Evolutionary conservation across 345 rosid genomes (phyloP), one percentile per base, ranked within the genome.

Genomic region (Eucalyptus virginea): DNA sequence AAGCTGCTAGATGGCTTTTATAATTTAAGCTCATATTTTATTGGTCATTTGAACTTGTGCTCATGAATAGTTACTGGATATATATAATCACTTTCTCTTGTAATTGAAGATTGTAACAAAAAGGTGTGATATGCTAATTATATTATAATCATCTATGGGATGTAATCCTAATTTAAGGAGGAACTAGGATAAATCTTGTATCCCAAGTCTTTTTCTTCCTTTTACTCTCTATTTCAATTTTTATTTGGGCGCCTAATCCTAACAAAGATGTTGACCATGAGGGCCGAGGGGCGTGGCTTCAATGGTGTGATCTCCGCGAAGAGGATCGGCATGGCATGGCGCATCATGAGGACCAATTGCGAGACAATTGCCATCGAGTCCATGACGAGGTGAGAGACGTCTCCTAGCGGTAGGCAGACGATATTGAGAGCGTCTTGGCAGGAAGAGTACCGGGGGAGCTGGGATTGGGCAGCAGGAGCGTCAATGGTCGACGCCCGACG

Each of bases 231-330:
- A 52, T 52, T 52, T 52, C 0, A 2, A 50, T 52, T 52, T 52
- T 3, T 52, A 52, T 19, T 52, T 52, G 58, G 58, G 58, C 24
- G 10, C 1, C 5, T 19, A 56, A 56, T 23, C 62, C 62, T 24
- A 23, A 0, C 94, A 40, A 95, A 92, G 62, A 92, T 21, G 88
- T 95, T 95, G 1, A 93, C 92, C 44, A 96, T 88, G 17, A 96
- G 72, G 21, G 92, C 93, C 0, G 88, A 54, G 1, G 94, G 95
- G 5, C 77, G 91, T 26, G 19, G 34, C 77, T 89, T 60, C 89
- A 91, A 50, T 2, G 87, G 47, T 12, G 88, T 24, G 62, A 93
- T 88, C 16, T 89, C 90, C 1, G 88, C 86, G 14, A 89, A 86
- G n/a, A 94, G 90, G 18, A 77, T 28, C 4, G 91, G 89, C 19